Conservation (phyloP, 2,329 filamentous ascomycete genomes). For the Nannizzia gypsea region DNA sequence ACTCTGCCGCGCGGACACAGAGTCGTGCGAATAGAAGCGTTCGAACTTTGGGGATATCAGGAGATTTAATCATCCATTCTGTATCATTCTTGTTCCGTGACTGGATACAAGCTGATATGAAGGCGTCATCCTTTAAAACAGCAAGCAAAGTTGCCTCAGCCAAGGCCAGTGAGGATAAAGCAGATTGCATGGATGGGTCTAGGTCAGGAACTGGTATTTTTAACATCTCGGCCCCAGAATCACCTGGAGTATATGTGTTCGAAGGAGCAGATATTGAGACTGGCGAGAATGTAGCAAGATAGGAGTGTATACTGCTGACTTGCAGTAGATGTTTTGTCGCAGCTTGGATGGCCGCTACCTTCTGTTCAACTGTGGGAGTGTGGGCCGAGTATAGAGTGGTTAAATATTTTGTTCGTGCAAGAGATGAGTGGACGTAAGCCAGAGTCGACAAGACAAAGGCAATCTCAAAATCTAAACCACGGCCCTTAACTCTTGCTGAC, state of each 20-base stretch:
- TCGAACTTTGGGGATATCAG: constrained; percentile 76
- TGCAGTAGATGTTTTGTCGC: constrained; percentile 69
- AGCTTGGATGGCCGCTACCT: constrained; percentile 55
- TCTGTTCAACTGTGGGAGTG: constrained; percentile 53
- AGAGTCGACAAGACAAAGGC: constrained; percentile 67
- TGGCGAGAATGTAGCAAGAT: constrained; percentile 44
- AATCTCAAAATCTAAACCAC: constrained; percentile 70
- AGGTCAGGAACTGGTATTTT: constrained; percentile 34
- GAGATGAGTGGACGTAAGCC: constrained; percentile 59
- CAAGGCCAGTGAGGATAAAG: constrained; percentile 49
- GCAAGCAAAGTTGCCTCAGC: constrained; percentile 84
- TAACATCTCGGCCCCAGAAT: constrained; percentile 9
- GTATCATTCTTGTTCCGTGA: constrained; percentile 69
- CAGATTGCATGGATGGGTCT: constrained; percentile 31
- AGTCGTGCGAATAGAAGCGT: constrained; percentile 78
- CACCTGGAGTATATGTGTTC: constrained; percentile 2
- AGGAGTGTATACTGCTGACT: constrained; percentile 65
- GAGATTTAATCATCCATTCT: constrained; percentile 94
- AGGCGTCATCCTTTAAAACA: constrained; percentile 88
- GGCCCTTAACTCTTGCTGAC: constrained; percentile 49
- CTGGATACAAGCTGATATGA: constrained; percentile 69
- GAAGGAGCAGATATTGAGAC: constrained; percentile 44
- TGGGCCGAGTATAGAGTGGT: constrained; percentile 55
- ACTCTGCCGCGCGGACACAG: constrained; percentile 77
- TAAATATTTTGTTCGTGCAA: constrained; percentile 60